Conservation (phyloP, 306 rosid species). For the Vicia faba region DNA sequence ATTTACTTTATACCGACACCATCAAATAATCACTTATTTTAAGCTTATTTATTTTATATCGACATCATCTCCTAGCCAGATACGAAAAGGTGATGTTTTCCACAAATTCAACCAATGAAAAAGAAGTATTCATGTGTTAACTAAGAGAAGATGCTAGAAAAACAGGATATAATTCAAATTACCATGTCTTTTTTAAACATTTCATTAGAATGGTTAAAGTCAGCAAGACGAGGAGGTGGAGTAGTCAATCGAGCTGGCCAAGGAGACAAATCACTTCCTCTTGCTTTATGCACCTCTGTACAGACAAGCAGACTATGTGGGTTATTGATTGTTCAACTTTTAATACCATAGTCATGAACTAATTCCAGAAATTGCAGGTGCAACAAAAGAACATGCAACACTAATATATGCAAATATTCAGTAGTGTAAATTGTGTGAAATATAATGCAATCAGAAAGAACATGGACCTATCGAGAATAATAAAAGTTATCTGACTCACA, state of each 20-base stretch:
- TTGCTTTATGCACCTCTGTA: conserved; percentile 69
- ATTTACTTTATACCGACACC: not conserved
- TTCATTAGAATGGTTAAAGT: conserved; percentile 70
- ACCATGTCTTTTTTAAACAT: conserved; percentile 79
- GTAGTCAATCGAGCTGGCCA: conserved; percentile 86
- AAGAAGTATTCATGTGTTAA: no score
- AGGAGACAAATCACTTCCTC: conserved; percentile 82
- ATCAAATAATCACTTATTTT: no score
- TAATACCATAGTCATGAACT: conserved; percentile 28
- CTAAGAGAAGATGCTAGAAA: conserved; percentile 1
- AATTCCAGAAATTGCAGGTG: conserved; percentile 25
- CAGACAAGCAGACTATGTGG: conserved; percentile 38
- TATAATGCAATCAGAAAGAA: conserved; percentile 24
- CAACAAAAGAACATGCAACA: conserved; percentile 23
- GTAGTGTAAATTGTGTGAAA: not conserved
- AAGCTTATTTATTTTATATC: no score
- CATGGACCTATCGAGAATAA: conserved; percentile 13
- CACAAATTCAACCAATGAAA: not conserved
- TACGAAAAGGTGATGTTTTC: conserved; percentile 3
- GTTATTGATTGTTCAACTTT: conserved; percentile 41
- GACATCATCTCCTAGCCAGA: not conserved
- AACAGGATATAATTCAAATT: conserved; percentile 37
- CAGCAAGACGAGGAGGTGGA: conserved; percentile 92
- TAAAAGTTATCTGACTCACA: conserved; percentile 3
- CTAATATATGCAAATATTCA: conserved; percentile 13